Base-by-base conservation (phyloP, 1,284 basidiomycete genomes). In the Heterobasidion irregulare region DNA sequence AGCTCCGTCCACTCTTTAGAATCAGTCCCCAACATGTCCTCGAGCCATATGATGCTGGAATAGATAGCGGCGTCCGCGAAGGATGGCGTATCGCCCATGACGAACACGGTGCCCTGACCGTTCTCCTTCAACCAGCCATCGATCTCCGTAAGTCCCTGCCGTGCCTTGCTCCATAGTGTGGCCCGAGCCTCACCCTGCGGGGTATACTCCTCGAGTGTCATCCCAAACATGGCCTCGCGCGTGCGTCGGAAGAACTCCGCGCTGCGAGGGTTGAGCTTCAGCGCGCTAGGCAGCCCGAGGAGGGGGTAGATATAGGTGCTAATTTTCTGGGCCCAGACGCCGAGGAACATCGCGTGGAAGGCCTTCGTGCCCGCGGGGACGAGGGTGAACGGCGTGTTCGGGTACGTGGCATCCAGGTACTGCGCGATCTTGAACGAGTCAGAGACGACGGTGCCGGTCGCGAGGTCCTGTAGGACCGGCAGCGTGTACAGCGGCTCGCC, bases 211-310 rank as follows among this genome's bases (percentile, higher is more conserved):
- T 74, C 72, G 44, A 78, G 57, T 26, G 57, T 65, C 56, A 64
- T 66, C 8, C 70, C 72, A 43, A 68, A 70, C 2, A 12, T 8
- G 53, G 55, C 57, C 61, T 73, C 70, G 45, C 72, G 64, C 8
- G 70, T 72, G 18, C 57, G 53, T 26, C 70, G 63, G 62, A 73
- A 76, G 61, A 75, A 76, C 47, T 60, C 67, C 56, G 62, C 58
- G 60, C 72, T 72, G 15, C 50, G 58, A 67, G 64, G 54, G 65
- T 71, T 54, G 75, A 60, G 59, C 1, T 41, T 36, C 16, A 54
- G 57, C n/a, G 64, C 61, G 16, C 57, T 52, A 5, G 68, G 66
- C 36, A 70, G 10, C 46, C 64, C 57, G 49, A 62, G 53, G 41
- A 36, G 34, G 16, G 49, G 2, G 18, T 64, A 50, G 12, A 53